Conservation (phyloP, 2,329 filamentous ascomycete genomes). For the Ascochyta koolunga region DNA sequence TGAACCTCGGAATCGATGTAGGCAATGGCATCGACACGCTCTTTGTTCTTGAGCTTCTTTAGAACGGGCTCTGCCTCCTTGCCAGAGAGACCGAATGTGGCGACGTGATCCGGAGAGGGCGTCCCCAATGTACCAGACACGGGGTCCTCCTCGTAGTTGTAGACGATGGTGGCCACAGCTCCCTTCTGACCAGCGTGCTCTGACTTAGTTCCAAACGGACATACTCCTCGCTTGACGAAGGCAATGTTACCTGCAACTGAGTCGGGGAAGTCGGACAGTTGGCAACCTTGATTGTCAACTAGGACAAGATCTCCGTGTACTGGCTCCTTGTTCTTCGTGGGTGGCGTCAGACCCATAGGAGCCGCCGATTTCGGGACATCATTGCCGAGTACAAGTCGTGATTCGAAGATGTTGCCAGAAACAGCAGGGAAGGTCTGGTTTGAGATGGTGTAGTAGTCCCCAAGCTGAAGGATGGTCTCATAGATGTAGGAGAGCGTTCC, state of each 20-base stretch:
- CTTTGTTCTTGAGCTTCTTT: slow-evolving; percentile 58
- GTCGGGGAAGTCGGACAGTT: slow-evolving; percentile 64
- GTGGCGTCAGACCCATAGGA: slow-evolving; percentile 45
- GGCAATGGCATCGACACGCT: slow-evolving; percentile 51
- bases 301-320: slow-evolving; percentile 44
- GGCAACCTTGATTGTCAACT: slow-evolving; percentile 43
- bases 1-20: slow-evolving; percentile 57
- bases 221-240: slow-evolving; percentile 73
- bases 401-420: slow-evolving; percentile 46
- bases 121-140: slow-evolving; percentile 71
- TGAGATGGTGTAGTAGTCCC: slow-evolving; percentile 49
- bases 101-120: slow-evolving; percentile 63
- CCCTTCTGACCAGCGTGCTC: slow-evolving; percentile 71
- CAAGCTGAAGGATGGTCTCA: slow-evolving; percentile 44
- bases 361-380: slow-evolving; percentile 42
- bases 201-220: slow-evolving; percentile 75
- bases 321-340: slow-evolving; percentile 46
- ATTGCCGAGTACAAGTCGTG: slow-evolving; percentile 43
- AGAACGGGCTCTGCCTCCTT: slow-evolving; percentile 62
- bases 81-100: slow-evolving; percentile 72
- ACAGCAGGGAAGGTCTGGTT: slow-evolving; percentile 48
- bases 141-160: slow-evolving; percentile 71
- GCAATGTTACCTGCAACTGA: slow-evolving; percentile 69
- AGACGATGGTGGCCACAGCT: slow-evolving; percentile 74
- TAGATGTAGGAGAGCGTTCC: slow-evolving; percentile 49